Percentiles rank a stretch among this genome's conserved stretches.
Conservation (phyloP, 495 filamentous ascomycete species). For the Aspergillus ellipticus region DNA sequence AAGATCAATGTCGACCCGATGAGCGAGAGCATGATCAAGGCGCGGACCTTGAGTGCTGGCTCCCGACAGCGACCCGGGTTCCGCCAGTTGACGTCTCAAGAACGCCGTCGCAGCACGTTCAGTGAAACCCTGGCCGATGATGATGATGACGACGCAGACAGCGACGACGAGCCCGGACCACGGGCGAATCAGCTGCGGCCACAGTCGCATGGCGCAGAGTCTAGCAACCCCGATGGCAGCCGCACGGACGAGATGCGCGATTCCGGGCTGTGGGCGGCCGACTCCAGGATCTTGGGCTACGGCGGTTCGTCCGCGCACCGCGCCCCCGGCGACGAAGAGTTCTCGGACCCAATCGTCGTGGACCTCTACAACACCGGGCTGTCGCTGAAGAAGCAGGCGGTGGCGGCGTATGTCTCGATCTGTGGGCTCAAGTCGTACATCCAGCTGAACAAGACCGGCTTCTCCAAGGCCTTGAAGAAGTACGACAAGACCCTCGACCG, state of each 20-base stretch:
- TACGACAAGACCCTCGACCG: slow-evolving; percentile 95
- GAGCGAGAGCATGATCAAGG: slow-evolving; percentile 45
- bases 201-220: slow-evolving; percentile 30
- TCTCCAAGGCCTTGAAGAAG: slow-evolving; percentile 94
- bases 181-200: slow-evolving; percentile 10
- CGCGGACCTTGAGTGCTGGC: slow-evolving; percentile 34
- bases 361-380: slow-evolving; percentile 75
- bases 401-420: slow-evolving; percentile 85
- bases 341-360: slow-evolving; percentile 65
- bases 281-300: slow-evolving; percentile 14
- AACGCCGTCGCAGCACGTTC: slow-evolving; percentile 45
- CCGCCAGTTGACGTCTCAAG: slow-evolving; percentile 25
- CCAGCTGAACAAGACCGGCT: slow-evolving; percentile 94
- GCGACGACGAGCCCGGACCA: slow-evolving; percentile 33
- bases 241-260: slow-evolving; percentile 46
- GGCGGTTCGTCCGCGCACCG: slow-evolving; percentile 19
- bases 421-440: slow-evolving; percentile 95
- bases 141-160: slow-evolving; percentile 59
- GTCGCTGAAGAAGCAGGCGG: slow-evolving; percentile 83
- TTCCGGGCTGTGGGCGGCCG: slow-evolving; percentile 28
- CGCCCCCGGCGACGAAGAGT: slow-evolving; percentile 52
- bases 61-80: slow-evolving; percentile 45
- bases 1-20: slow-evolving; percentile 53
- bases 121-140: slow-evolving; percentile 49
- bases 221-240: slow-evolving; percentile 33